Conservation (phyloP, 192 early-diverging fungal genomes). For the Coemansia sp. region DNA sequence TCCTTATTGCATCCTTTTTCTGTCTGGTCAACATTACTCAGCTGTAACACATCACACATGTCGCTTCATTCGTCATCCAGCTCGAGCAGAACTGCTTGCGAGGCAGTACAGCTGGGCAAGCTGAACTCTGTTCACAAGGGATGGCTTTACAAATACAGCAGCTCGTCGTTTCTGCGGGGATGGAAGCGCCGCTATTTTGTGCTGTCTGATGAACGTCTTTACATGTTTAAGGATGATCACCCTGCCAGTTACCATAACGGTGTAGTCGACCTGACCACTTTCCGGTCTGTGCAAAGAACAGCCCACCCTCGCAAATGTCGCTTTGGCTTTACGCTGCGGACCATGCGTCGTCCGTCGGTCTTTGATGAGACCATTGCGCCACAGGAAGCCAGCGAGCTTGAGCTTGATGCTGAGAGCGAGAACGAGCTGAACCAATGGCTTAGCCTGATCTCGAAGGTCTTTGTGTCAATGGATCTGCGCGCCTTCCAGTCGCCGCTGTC, state of each 20-base stretch:
- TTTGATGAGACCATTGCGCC: slow-evolving; percentile 30
- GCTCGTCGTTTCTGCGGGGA: slow-evolving; percentile 27
- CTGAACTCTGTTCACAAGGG: slow-evolving; percentile 35
- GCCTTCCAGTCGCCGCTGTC: slow-evolving; percentile 48
- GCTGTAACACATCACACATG: slow-evolving; percentile 1
- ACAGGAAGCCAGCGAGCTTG: slow-evolving; percentile 43
- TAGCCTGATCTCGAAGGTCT: slow-evolving; percentile 41
- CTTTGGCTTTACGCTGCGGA: slow-evolving; percentile 38
- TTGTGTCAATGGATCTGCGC: slow-evolving; percentile 52
- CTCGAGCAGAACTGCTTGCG: slow-evolving; percentile 31
- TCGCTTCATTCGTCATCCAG: slow-evolving; percentile 28
- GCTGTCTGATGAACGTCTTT: slow-evolving; percentile 48
- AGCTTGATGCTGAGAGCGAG: slow-evolving; percentile 46
- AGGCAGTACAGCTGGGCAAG: slow-evolving; percentile 36
- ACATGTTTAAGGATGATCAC: slow-evolving; percentile 42
- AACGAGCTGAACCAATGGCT: slow-evolving; percentile 37
- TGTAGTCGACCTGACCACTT: slow-evolving; percentile 40
- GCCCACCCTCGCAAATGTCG: slow-evolving; percentile 44
- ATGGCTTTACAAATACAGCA: slow-evolving; percentile 50
- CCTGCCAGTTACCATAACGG: slow-evolving; percentile 16
- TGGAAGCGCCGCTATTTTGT: slow-evolving; percentile 51
- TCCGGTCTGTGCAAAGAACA: slow-evolving; percentile 44
- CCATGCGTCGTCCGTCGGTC: slow-evolving; percentile 40
- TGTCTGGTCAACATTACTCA: too few species aligned
- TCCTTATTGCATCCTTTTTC: too few species aligned